Conservation (phyloP, 257 asterid genomes). For the Solanum tarijense region DNA sequence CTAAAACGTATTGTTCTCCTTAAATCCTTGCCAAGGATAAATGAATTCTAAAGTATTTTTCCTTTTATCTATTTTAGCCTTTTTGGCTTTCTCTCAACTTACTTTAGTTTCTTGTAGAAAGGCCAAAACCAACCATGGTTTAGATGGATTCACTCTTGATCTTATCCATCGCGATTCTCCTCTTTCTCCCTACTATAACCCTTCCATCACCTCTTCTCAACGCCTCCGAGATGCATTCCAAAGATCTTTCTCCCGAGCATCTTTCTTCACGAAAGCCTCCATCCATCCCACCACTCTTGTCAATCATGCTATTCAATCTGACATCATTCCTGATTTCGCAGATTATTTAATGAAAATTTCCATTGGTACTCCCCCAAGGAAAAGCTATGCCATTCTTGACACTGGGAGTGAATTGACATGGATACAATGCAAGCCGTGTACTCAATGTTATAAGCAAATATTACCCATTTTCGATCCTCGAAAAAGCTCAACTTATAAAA, state of each 20-base stretch:
- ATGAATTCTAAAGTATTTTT: background rate
- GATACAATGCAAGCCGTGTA: constrained; percentile 57
- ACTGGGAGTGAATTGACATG: constrained; percentile 65
- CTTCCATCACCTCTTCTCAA: constrained; percentile 18
- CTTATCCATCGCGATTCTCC: constrained; percentile 45
- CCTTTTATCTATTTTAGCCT: background rate
- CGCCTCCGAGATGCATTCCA: constrained; percentile 5
- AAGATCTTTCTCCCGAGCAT: constrained; percentile 35
- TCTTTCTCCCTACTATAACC: constrained; percentile 23
- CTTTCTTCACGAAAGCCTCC: background rate
- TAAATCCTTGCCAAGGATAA: background rate
- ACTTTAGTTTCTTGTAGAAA: background rate
- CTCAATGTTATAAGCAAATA: constrained; percentile 26
- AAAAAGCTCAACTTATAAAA: constrained; percentile 11
- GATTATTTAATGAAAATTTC: constrained; percentile 38
- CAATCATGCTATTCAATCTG: background rate
- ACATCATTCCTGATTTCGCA: constrained; percentile 2
- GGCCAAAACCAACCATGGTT: background rate
- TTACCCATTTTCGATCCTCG: constrained; percentile 36
- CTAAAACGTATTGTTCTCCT: background rate
- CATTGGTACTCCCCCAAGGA: constrained; percentile 47
- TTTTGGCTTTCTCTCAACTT: background rate
- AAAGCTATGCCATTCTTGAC: constrained; percentile 34
- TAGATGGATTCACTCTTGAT: constrained; percentile 36
- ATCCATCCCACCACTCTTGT: background rate